These are phyloP conservation scores for Cercospora nicotianae DNA, from an alignment of 2,329 filamentous ascomycete genomes.

Conservation along the genomic window DNA sequence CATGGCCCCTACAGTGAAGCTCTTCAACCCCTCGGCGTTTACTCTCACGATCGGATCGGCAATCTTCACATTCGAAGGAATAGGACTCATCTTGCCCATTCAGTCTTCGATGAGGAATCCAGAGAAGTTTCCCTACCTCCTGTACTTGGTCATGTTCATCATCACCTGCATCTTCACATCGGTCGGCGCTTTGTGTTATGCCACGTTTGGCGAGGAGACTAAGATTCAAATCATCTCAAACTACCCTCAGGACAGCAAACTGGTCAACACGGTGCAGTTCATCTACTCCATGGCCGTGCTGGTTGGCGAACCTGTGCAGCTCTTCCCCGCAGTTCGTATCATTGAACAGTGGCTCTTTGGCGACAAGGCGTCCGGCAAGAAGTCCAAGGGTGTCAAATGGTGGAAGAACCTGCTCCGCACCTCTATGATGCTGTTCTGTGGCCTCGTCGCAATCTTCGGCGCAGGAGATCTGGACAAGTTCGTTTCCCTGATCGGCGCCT, in stretches of 20 bases:
- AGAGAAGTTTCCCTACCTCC: constrained; percentile 64
- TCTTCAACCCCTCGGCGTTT: constrained; percentile 69
- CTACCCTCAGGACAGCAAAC: constrained; percentile 66
- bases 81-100: constrained; percentile 73
- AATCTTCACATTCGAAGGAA: constrained; percentile 78
- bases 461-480: constrained; percentile 72
- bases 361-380: constrained; percentile 64
- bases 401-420: constrained; percentile 70
- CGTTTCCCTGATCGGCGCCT: constrained; percentile 70
- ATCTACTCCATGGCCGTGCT: constrained; percentile 72
- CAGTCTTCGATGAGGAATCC: constrained; percentile 73
- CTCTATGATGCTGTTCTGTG: constrained; percentile 58
- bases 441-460: constrained; percentile 62
- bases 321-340: constrained; percentile 72
- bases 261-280: constrained; percentile 76
- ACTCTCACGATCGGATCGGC: constrained; percentile 71
- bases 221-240: constrained; percentile 75
- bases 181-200: constrained; percentile 71
- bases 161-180: constrained; percentile 73
- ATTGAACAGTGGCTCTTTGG: constrained; percentile 68
- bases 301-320: constrained; percentile 71
- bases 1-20: constrained; percentile 59
- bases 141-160: constrained; percentile 69
- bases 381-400: constrained; percentile 66
- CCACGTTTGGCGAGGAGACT: constrained; percentile 67